Evolutionary conservation across 495 filamentous ascomycete genomes (phyloP), one percentile per base, ranked within the genome.

Genomic region (Aspergillus conjunctus): DNA sequence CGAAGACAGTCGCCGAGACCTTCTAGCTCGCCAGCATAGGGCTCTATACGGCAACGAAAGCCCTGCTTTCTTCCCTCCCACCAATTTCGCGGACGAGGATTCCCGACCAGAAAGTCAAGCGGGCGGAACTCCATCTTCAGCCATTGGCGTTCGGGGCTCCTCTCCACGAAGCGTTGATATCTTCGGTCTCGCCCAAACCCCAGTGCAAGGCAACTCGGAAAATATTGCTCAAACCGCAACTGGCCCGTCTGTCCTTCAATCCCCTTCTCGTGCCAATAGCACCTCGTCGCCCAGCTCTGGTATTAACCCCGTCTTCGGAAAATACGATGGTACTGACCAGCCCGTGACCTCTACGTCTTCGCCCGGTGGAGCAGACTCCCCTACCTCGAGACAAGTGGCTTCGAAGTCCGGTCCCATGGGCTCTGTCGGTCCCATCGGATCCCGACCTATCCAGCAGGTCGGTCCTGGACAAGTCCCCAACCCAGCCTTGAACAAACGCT

Each of bases 1-100:
- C 72, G 94, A 98, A 78, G 94, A 98, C 53, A 92, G 96, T 60
- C 92, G 94, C 68, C 93, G 94, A 60, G 92, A 97, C 59, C 85
- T 98, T 66, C 93, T 98, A 68, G 89, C 92, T 65, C 93, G 93
- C 69, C 94, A 98, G 75, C 92, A 94, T 72, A 89, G 88, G 63
- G 92, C 92, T 51, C 76, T 98, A 65, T 98, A 97, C 74, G 91
- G 91, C 71, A 84, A 86, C 61, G 87, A 93, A 60, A 84, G 82
- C 67, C 82, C 74, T 53, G 71, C 75, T 44, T 92, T 84, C 72
- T 79, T 81, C 60, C 85, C 85, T 55, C 76, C 77, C 46, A 83
- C 73, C 59, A 81, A 74, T 63, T 86, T 89, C 70, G 77, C 77
- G 32, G 86, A 90, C 59, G 91, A 93, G 50, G 75, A 76, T 43